Conservation (phyloP, 2,329 filamentous ascomycete genomes). For the Cladosporium colombiae region DNA sequence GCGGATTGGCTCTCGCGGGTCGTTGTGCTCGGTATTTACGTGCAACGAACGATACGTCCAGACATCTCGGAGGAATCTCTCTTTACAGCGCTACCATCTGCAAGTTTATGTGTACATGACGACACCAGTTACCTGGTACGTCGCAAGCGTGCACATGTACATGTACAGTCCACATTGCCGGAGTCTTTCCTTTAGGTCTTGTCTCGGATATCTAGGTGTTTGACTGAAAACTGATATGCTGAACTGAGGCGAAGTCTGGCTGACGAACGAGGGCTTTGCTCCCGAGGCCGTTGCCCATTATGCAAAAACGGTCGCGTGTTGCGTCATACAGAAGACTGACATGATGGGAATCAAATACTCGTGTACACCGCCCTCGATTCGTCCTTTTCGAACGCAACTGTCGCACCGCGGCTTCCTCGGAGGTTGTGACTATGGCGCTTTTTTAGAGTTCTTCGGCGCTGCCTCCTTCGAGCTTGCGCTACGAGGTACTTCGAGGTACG, state of each 20-base stretch:
- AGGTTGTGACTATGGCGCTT: not conserved
- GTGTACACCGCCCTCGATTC: no score
- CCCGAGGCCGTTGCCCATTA: not conserved
- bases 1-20: not conserved
- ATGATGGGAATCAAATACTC: not conserved
- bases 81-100: not conserved
- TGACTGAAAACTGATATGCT: not conserved
- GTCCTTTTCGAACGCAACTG: not conserved
- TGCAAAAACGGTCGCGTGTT: not conserved
- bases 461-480: not conserved
- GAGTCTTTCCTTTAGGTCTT: not conserved
- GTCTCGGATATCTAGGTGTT: not conserved
- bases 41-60: not conserved
- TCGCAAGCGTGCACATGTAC: not conserved
- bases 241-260: not conserved
- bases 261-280: not conserved
- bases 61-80: not conserved
- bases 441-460: constrained; percentile 1
- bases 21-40: not conserved
- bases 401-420: not conserved
- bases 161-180: not conserved
- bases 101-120: not conserved
- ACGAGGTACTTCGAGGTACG: not conserved
- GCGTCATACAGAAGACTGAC: not conserved
- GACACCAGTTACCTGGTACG: not conserved